phyloP scores from a whole-genome alignment of 768 basidiomycete genomes.

The Serendipita sp. region DNA sequence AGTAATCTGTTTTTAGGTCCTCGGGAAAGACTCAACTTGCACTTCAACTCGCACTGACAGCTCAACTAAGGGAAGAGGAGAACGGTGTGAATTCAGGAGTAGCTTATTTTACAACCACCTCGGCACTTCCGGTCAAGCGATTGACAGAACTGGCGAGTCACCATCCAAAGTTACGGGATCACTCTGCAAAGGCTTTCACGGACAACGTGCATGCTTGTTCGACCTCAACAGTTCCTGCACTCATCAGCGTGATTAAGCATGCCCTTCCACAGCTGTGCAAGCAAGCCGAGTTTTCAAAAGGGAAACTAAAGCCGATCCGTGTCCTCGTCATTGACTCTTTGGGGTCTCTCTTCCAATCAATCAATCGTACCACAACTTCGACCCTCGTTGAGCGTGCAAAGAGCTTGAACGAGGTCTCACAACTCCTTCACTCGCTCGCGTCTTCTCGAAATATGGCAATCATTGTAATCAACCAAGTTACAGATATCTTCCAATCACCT shows the following conservation, averaged over 20 bases:
- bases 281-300: slow-evolving; percentile 16
- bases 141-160: neutral
- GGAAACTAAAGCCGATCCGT: slow-evolving; percentile 41
- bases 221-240: slow-evolving; percentile 35
- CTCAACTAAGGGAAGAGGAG: slow-evolving; percentile 45
- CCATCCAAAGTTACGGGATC: neutral
- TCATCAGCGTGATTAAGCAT: slow-evolving; percentile 39
- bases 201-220: slow-evolving; percentile 46
- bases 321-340: slow-evolving; percentile 80
- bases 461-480: slow-evolving; percentile 78
- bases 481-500: slow-evolving; percentile 41
- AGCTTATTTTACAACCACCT: slow-evolving; percentile 65
- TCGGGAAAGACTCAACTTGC: slow-evolving; percentile 91
- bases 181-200: slow-evolving; percentile 15
- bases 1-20: slow-evolving; percentile 35
- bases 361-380: slow-evolving; percentile 38
- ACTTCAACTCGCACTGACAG: slow-evolving; percentile 62
- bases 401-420: slow-evolving; percentile 49
- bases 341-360: slow-evolving; percentile 64
- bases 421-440: slow-evolving; percentile 56
- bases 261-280: slow-evolving; percentile 38
- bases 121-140: slow-evolving; percentile 37
- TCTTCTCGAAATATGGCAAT: slow-evolving; percentile 48
- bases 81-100: slow-evolving; percentile 51
- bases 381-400: slow-evolving; percentile 61